Conservation (phyloP, 768 basidiomycete species). For the Trametes cinnabarina region DNA sequence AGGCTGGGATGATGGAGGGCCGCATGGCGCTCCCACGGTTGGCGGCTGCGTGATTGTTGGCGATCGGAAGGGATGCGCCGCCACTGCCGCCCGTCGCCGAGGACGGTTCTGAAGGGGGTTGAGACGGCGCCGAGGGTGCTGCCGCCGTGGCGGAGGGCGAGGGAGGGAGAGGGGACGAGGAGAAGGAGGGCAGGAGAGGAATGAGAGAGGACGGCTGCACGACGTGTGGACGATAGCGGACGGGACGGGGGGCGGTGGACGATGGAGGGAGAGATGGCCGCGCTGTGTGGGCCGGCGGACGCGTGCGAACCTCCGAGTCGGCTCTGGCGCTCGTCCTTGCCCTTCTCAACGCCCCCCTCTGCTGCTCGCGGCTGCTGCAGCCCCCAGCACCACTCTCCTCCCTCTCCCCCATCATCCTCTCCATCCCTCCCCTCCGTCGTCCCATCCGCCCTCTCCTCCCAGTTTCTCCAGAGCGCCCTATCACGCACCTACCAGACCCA, state of each 20-base stretch:
- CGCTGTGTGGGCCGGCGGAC: constrained; percentile 35
- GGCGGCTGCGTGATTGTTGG: constrained; percentile 7
- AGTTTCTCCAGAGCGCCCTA: constrained; percentile 12
- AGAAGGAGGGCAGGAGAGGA: background rate
- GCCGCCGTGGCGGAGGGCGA: background rate
- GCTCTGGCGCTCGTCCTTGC: constrained; percentile 35
- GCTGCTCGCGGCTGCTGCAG: constrained; percentile 6
- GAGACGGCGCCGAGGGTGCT: constrained; percentile 1
- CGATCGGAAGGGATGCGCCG: constrained; percentile 13
- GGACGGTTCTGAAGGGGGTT: background rate
- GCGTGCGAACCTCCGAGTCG: constrained; percentile 39
- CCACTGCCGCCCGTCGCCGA: constrained; percentile 14
- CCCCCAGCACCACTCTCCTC: constrained; percentile 27
- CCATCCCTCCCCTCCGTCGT: constrained; percentile 19
- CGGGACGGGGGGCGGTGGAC: constrained; percentile 31
- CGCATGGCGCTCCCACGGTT: constrained; percentile 17
- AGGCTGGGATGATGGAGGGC: constrained; percentile 17
- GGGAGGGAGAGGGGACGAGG: constrained; percentile 3
- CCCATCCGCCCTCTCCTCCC: constrained; percentile 24
- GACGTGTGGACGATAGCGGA: constrained; percentile 9
- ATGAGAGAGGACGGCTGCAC: background rate
- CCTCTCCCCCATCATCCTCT: constrained; percentile 28
- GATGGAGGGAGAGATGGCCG: constrained; percentile 17
- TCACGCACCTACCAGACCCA: constrained; percentile 10
- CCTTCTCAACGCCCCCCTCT: constrained; percentile 35